Evolutionary conservation across 1,139 yeast species (phyloP), one percentile per base, ranked within the genome.

Genomic region (Komagataea norvegica): DNA sequence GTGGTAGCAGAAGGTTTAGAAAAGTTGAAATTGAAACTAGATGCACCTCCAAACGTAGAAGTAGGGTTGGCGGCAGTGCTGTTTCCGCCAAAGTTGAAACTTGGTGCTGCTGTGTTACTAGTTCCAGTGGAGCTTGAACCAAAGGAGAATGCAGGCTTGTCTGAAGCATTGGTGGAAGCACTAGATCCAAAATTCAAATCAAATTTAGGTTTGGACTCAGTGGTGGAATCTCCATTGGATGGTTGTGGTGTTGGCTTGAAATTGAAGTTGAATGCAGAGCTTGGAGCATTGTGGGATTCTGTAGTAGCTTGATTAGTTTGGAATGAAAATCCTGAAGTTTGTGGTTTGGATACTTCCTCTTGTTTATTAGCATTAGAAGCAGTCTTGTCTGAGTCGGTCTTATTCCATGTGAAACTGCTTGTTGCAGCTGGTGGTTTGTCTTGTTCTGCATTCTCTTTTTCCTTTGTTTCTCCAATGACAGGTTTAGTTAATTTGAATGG

Each of bases 401-500:
- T 48, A 27, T 42, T 39, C 49, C 54, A 51, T 14, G 51, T 41
- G 34, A 48, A 48, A 40, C 44, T 43, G 29, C 32, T 36, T 22
- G 38, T 38, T 7, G 41, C 25, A n/a, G 32, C 17, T 10, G 42
- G 40, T 16, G 29, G 19, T 14, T 33, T 28, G 18, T 38, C 37
- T 22, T 43, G 42, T 7, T 43, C 36, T 18, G 36, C 45, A n/a
- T 36, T 35, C 24, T 44, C 40, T 23, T 41, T 40, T 27, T 44
- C 45, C n/a, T n/a, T n/a, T n/a, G n/a, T n/a, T 17, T 42, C 40
- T 34, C 37, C 34, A 5, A 19, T 33, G 11, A 42, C 42, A 15
- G 43, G 35, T 15, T 46, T 34, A 20, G 40, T 41, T 11, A 76
- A 55, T 44, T 74, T 76, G 56, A 77, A 77, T 2, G 72, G 72